Base-by-base conservation (phyloP, 805 yeast genomes). In the Candida xyloterini region DNA sequence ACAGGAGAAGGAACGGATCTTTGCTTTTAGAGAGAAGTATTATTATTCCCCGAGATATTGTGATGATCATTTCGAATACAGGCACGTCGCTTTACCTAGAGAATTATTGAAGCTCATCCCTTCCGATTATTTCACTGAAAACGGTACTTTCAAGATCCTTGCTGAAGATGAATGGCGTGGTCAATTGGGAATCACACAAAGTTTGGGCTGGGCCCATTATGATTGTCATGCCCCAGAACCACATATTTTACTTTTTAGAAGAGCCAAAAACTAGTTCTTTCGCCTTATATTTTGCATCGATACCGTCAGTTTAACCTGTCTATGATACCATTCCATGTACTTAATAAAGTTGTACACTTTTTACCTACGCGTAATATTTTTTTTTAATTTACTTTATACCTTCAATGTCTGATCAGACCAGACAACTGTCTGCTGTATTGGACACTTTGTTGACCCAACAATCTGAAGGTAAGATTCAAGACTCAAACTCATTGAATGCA, bases 221-320 rank as follows among this genome's bases (percentile, higher is more conserved):
- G 99, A 93, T 57, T 90, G 96, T 29, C 99, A 93, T 62, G 85
- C 98, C 1, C 99, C 99, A 30, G 99, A 93, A 64, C 99, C 99
- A 18, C 99, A 93, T 60, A 93, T 93, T 45, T 68, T 93, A 46
- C 71, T 93, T 45, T 93, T 93, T 67, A 84, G 84, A 65, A 74
- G 90, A 56, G 77, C 85, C 14, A 59, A 56, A 35, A 46, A 53
- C 30, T 48, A 34, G 44, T 26, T 15, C 30, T 11, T 6, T 20
- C 33, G 11, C 29, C 34, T 32, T 37, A n/a, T 27, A 15, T 15
- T 29, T 38, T 39, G 41, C 30, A 38, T 27, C 25, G 36, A 27
- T 30, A 27, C 38, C 37, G 36, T 29, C 35, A 29, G 16, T 23
- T 31, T 16, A 27, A 15, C 13, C 13, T 20, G 24, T 27, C 30